phyloP scores from a whole-genome alignment of 2,329 filamentous ascomycete species.

The Hortaea sp. region DNA sequence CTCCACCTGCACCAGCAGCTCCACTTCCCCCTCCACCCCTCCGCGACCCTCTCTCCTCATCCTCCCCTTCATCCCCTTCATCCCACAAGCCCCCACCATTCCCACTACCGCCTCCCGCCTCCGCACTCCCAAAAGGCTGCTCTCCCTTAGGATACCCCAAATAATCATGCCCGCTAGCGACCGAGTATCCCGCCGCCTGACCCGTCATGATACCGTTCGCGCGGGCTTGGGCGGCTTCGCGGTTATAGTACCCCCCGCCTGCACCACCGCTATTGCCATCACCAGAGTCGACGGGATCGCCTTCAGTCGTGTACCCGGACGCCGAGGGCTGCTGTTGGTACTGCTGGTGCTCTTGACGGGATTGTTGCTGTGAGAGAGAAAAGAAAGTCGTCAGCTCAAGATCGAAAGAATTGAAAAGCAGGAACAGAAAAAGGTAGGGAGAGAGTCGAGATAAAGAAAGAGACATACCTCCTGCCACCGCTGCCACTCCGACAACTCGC shows the following conservation, averaged over 20 bases:
- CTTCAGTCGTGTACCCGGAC: constrained; percentile 1
- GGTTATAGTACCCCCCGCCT: not conserved
- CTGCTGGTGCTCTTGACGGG: constrained; percentile 16
- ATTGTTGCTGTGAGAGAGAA: constrained; percentile 19
- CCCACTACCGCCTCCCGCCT: not conserved
- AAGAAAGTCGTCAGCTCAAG: constrained; percentile 3
- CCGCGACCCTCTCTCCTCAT: too few species aligned
- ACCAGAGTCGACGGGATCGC: not conserved
- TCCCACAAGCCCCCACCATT: constrained; percentile 18
- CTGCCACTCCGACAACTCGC: constrained; percentile 27
- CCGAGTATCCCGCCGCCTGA: constrained; percentile 18
- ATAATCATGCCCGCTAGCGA: constrained; percentile 25
- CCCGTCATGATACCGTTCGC: constrained; percentile 2
- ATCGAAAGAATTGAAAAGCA: too few species aligned
- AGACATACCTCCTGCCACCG: constrained; percentile 28
- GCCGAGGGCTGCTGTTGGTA: constrained; percentile 11
- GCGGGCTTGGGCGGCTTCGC: constrained; percentile 4
- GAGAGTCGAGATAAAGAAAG: not conserved
- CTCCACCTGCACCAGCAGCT: too few species aligned
- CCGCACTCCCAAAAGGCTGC: constrained; percentile 15
- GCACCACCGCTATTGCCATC: not conserved
- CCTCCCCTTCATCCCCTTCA: constrained; percentile 14
- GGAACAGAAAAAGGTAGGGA: not conserved
- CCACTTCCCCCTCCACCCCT: too few species aligned
- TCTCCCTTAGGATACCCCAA: constrained; percentile 23